Percentiles rank a stretch among this genome's conserved stretches.
phyloP scores from a whole-genome alignment of 1,139 yeast species.

The Zygoascus hellenicus region DNA sequence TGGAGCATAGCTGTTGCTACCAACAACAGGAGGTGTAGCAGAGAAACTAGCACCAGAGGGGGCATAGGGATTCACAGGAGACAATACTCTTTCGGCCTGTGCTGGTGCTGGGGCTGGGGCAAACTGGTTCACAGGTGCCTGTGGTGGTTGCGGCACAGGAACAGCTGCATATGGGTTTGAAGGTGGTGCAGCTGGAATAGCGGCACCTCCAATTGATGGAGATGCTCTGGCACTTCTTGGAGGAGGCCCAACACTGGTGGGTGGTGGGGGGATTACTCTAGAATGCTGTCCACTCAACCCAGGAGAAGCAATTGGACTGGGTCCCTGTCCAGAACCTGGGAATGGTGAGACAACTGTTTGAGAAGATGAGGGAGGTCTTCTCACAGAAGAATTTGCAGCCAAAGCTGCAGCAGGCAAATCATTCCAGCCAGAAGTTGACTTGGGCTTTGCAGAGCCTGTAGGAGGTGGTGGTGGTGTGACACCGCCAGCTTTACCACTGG shows the following conservation, averaged over 20 bases:
- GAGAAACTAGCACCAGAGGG: conserved; percentile 20
- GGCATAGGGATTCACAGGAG: conserved; percentile 25
- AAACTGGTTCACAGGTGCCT: conserved; percentile 4
- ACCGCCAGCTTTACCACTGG: conserved; percentile 30
- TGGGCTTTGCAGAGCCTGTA: conserved; percentile 36
- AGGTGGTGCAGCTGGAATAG: conserved; percentile 14
- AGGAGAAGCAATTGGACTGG: conserved; percentile 28
- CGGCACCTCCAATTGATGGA: conserved; percentile 4
- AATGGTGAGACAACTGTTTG: conserved; percentile 33
- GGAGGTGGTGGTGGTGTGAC: conserved; percentile 29
- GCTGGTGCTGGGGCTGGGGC: conserved; percentile 12
- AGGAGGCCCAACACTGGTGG: conserved; percentile 34
- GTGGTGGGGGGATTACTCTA: conserved; percentile 21
- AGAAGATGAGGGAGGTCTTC: conserved; percentile 48
- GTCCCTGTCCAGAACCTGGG: conserved; percentile 25
- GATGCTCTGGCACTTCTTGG: conserved; percentile 11
- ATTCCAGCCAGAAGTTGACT: conserved; percentile 87
- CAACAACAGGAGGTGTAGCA: conserved; percentile 23
- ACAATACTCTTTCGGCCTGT: conserved; percentile 15
- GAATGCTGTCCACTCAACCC: conserved; percentile 21
- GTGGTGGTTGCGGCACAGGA: conserved; percentile 5
- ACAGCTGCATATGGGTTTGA: conserved; percentile 22
- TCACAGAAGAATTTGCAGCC: conserved; percentile 37
- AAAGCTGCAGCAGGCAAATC: conserved; percentile 66
- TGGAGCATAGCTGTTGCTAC: conserved; percentile 32